Percentiles rank a stretch among this genome's conserved stretches.
phyloP scores from a whole-genome alignment of 192 early-diverging fungal species.

The Mortierella alpina region DNA sequence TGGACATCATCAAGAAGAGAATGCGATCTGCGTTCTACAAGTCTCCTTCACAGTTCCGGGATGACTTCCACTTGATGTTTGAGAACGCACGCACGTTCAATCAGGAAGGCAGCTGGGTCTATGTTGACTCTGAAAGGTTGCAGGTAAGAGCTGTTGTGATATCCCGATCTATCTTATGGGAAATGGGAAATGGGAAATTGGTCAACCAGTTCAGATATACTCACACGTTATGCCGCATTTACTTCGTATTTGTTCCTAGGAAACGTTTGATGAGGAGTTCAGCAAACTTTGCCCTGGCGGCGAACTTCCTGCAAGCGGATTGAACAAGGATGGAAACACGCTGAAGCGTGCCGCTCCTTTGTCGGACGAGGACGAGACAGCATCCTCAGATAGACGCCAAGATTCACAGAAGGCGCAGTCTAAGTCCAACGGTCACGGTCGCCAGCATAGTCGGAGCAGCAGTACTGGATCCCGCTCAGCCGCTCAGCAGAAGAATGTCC shows the following conservation, averaged over 20 bases:
- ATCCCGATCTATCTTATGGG: neutral
- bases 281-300: conserved; percentile 57
- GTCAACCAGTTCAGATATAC: no score
- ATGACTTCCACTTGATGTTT: conserved; percentile 91
- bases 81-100: conserved; percentile 94
- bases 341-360: conserved; percentile 43
- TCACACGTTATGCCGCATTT: neutral
- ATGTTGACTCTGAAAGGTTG: conserved; percentile 82
- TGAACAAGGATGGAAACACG: conserved; percentile 22
- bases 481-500: conserved; percentile 24
- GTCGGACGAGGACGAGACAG: conserved; percentile 43
- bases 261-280: conserved; percentile 54
- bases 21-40: conserved; percentile 80
- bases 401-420: conserved; percentile 14
- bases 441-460: conserved; percentile 46
- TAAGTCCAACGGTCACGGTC: conserved; percentile 38
- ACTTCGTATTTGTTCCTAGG: conserved; percentile 23
- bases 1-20: conserved; percentile 86
- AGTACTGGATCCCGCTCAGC: conserved; percentile 38
- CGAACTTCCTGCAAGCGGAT: conserved; percentile 33
- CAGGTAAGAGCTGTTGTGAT: conserved; percentile 46
- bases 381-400: conserved; percentile 23
- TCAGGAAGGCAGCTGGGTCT: conserved; percentile 89
- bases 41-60: conserved; percentile 69
- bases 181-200: neutral